phyloP scores from a whole-genome alignment of 768 basidiomycete genomes.

The Hygrocybe punicea region DNA sequence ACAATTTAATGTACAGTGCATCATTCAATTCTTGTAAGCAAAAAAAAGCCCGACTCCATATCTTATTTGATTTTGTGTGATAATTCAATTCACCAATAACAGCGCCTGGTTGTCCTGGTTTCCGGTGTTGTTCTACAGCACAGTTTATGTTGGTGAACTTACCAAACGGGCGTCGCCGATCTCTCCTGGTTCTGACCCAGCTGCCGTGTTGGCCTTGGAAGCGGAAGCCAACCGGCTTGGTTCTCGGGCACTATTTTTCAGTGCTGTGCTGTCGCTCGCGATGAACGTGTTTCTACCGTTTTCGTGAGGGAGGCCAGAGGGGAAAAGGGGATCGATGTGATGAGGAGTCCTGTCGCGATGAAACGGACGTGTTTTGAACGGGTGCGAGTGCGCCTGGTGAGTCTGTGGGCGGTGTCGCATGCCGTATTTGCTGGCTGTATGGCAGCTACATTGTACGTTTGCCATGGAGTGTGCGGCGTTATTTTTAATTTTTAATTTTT shows the following conservation, averaged over 20 bases:
- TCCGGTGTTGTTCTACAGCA: constrained; percentile 80
- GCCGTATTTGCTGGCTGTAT: constrained; percentile 72
- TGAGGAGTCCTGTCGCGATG: constrained; percentile 5
- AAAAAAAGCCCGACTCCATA: no score
- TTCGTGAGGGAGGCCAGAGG: constrained; percentile 44
- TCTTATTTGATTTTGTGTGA: constrained; percentile 6
- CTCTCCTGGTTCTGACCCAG: constrained; percentile 14
- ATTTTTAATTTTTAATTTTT: no score
- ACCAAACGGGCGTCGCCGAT: constrained; percentile 14
- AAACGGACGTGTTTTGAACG: constrained; percentile 32
- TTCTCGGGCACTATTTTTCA: constrained; percentile 76
- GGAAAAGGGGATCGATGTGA: neutral
- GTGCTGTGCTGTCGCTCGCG: constrained; percentile 63
- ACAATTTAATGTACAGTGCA: constrained; percentile 46
- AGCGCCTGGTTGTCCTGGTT: constrained; percentile 92
- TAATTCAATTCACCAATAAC: neutral
- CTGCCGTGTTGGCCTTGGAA: constrained; percentile 38
- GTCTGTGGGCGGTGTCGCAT: constrained; percentile 77
- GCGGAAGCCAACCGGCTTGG: constrained; percentile 78
- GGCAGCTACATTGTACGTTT: constrained; percentile 78
- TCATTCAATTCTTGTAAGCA: constrained; percentile 76
- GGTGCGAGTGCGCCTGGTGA: constrained; percentile 59
- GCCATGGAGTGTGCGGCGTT: no score
- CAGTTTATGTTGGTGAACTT: constrained; percentile 33
- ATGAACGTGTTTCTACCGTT: constrained; percentile 70